A percentile compares a stretch with the other conserved stretches of the same genome.
phyloP scores from a whole-genome alignment of 176 grass and related monocot species.

The Bolboschoenus planiculmis region DNA sequence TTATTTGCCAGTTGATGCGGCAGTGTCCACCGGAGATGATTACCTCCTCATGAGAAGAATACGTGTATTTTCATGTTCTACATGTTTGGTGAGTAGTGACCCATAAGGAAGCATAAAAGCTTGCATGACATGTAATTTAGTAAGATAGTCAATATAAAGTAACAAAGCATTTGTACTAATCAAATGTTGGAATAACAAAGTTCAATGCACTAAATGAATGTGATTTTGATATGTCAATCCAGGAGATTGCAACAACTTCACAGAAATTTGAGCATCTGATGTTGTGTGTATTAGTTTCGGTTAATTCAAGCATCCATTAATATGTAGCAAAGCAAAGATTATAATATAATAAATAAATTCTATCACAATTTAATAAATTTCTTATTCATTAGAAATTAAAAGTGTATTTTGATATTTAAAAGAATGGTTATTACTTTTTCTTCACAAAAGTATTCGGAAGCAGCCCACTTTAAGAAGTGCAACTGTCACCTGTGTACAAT shows the following conservation, averaged over 20 bases:
- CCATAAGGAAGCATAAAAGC: not conserved
- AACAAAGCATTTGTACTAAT: not conserved
- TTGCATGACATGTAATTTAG: not conserved
- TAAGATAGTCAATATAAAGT: not conserved
- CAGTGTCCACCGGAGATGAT: not conserved
- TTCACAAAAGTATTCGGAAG: not conserved
- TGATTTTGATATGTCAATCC: not conserved
- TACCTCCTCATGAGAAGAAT: too few species aligned
- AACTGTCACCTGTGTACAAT: not conserved
- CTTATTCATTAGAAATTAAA: too few species aligned
- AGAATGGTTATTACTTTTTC: too few species aligned
- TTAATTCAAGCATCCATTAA: not conserved
- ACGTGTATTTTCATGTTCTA: not conserved
- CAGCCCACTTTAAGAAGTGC: too few species aligned
- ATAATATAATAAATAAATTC: not conserved
- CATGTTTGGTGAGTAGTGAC: not conserved
- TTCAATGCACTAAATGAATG: not conserved
- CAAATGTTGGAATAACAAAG: not conserved
- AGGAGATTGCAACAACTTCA: too few species aligned
- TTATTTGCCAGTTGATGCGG: not conserved
- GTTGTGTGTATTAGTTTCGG: not conserved
- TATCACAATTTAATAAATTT: not conserved
- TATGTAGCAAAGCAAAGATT: not conserved
- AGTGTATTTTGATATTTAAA: too few species aligned
- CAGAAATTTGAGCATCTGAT: not conserved